Conservation (phyloP, 257 asterid genomes). For the Asclepias syriaca region DNA sequence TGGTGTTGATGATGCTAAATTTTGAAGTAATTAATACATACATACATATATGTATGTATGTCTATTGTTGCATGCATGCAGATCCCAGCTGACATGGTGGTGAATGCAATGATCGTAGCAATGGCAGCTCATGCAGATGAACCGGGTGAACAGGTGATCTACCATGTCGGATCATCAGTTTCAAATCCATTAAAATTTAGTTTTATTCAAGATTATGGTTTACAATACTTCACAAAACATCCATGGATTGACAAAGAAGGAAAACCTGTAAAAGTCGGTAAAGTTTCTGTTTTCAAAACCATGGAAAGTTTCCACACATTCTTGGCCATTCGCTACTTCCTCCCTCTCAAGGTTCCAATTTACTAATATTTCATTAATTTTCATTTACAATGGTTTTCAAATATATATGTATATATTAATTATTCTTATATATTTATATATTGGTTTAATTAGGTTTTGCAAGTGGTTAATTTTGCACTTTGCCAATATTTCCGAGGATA, state of each 20-base stretch:
- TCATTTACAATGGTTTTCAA: no score
- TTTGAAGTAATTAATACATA: no score
- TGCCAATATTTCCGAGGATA: slow-evolving; percentile 56
- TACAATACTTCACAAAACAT: slow-evolving; percentile 46
- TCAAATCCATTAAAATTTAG: slow-evolving; percentile 52
- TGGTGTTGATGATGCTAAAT: no score
- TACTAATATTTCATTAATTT: no score
- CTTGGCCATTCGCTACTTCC: slow-evolving; percentile 52
- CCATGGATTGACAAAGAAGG: slow-evolving; percentile 86
- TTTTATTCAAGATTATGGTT: slow-evolving; percentile 40
- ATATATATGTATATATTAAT: no score
- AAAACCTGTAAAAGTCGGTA: slow-evolving; percentile 59
- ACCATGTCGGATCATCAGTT: slow-evolving; percentile 74
- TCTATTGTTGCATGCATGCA: slow-evolving; percentile 13
- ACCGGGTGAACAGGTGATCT: slow-evolving; percentile 35
- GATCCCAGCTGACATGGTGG: slow-evolving; percentile 98
- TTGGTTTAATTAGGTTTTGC: slow-evolving; percentile 40
- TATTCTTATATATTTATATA: no score
- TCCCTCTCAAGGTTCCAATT: slow-evolving; percentile 64
- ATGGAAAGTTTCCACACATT: slow-evolving; percentile 64
- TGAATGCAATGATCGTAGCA: slow-evolving; percentile 77
- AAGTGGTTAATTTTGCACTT: slow-evolving; percentile 53
- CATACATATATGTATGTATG: no score
- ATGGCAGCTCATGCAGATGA: slow-evolving; percentile 54
- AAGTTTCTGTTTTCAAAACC: slow-evolving; percentile 39